Conservation (phyloP, 2,329 filamentous ascomycete genomes). For the Phoma sp. region DNA sequence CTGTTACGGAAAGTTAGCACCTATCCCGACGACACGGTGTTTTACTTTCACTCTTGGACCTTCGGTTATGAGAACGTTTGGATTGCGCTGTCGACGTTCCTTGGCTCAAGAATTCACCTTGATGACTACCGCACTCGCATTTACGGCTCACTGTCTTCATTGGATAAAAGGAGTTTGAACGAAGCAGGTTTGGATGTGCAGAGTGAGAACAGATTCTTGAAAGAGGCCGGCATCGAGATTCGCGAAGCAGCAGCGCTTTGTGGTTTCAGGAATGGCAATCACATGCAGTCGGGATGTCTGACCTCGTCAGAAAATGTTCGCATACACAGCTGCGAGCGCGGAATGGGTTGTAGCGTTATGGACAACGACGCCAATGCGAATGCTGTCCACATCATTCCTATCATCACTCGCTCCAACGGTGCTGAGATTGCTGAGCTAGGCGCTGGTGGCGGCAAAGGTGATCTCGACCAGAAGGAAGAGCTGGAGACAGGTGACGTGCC, state of each 20-base stretch:
- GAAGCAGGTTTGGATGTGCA: conserved; percentile 49
- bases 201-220: conserved; percentile 29
- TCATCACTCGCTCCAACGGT: conserved; percentile 72
- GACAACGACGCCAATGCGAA: conserved; percentile 53
- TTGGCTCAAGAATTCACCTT: conserved; percentile 78
- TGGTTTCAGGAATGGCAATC: conserved; percentile 79
- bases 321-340: conserved; percentile 86
- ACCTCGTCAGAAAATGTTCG: conserved; percentile 67
- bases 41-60: conserved; percentile 89
- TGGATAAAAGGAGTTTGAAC: conserved; percentile 28
- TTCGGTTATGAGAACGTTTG: conserved; percentile 94
- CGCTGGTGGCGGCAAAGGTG: conserved; percentile 78
- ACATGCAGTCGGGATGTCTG: conserved; percentile 71
- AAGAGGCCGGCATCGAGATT: conserved; percentile 49
- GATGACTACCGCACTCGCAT: conserved; percentile 79
- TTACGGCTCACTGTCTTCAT: conserved; percentile 65
- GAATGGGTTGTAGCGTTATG: conserved; percentile 64
- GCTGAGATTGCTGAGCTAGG: conserved; percentile 74
- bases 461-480: conserved; percentile 72
- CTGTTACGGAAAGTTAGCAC: conserved; percentile 70
- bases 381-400: conserved; percentile 78
- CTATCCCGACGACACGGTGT: conserved; percentile 77
- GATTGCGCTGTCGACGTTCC: conserved; percentile 75
- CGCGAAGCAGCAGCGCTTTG: conserved; percentile 70
- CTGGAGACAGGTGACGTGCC: conserved; percentile 62